Conservation (phyloP, 768 basidiomycete genomes). For the Russula ochroleuca region DNA sequence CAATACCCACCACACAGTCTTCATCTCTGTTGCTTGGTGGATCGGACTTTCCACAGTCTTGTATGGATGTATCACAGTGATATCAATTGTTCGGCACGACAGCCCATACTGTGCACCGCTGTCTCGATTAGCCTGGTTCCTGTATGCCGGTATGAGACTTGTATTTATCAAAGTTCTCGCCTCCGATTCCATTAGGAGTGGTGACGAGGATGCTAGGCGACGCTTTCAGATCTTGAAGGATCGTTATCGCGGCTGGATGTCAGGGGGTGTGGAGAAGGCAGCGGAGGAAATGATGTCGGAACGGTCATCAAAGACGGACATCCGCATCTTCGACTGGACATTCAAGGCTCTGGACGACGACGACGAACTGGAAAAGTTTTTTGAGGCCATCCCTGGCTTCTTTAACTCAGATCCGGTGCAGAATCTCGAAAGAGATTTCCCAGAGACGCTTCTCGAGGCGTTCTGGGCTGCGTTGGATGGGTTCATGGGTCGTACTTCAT, state of each 20-base stretch:
- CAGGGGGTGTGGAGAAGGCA: not conserved
- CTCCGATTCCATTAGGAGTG: too few relatives aligned
- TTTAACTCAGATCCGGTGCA: not conserved
- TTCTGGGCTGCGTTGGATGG: not conserved
- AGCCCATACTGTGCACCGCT: constrained; percentile 10
- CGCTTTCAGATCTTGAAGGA: too few relatives aligned
- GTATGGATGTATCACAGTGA: not conserved
- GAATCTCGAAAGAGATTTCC: not conserved
- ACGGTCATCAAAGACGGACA: not conserved
- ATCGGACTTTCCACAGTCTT: not conserved
- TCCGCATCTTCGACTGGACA: not conserved
- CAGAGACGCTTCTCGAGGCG: not conserved
- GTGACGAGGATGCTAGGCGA: too few relatives aligned
- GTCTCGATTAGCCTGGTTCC: not conserved
- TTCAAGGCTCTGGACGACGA: not conserved
- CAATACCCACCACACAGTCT: not conserved
- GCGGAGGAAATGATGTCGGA: not conserved
- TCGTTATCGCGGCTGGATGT: too few relatives aligned
- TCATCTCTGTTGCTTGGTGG: not conserved
- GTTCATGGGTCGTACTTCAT: not conserved
- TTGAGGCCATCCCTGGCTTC: constrained; percentile 9
- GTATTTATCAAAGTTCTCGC: too few relatives aligned
- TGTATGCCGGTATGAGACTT: not conserved
- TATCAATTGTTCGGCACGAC: constrained; percentile 3
- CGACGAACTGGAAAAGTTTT: not conserved